A percentile compares a stretch with the other conserved stretches of the same genome.
These are phyloP conservation scores for Trichosanthes truncata DNA, from an alignment of 306 rosid species.

Conservation along the genomic window DNA sequence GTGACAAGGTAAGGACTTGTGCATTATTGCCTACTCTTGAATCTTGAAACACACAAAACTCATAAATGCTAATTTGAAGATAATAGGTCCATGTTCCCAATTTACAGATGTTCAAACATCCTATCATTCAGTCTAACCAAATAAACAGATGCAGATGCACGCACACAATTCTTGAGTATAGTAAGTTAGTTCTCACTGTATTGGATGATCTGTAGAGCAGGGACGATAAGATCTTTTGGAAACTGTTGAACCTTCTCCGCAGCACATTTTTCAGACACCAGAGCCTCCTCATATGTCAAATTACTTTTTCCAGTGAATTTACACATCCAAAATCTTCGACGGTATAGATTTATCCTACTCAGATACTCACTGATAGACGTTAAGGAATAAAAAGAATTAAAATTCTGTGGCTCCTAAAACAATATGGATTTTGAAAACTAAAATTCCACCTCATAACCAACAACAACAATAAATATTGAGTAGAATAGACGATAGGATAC, in stretches of 20 bases:
- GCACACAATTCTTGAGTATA: neutral
- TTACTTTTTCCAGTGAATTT: conserved; percentile 72
- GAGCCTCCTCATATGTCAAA: conserved; percentile 91
- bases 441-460: neutral
- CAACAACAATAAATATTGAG: neutral
- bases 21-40: neutral
- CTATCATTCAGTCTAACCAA: neutral
- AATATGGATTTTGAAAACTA: neutral
- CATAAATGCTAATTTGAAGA: neutral
- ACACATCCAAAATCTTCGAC: conserved; percentile 82
- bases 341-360: conserved; percentile 58
- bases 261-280: conserved; percentile 73
- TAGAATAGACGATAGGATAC: conserved; percentile 47
- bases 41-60: neutral
- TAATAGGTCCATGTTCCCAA: neutral
- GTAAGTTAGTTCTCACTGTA: conserved; percentile 51
- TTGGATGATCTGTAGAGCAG: conserved; percentile 68
- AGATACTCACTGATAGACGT: conserved; percentile 56
- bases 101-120: neutral
- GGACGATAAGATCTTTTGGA: conserved; percentile 65
- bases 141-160: neutral
- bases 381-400: conserved; percentile 29
- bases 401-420: neutral
- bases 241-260: conserved; percentile 76
- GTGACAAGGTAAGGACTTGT: neutral